Evolutionary conservation across 768 basidiomycete genomes (phyloP).

Genomic region (Trametes punicea): DNA sequence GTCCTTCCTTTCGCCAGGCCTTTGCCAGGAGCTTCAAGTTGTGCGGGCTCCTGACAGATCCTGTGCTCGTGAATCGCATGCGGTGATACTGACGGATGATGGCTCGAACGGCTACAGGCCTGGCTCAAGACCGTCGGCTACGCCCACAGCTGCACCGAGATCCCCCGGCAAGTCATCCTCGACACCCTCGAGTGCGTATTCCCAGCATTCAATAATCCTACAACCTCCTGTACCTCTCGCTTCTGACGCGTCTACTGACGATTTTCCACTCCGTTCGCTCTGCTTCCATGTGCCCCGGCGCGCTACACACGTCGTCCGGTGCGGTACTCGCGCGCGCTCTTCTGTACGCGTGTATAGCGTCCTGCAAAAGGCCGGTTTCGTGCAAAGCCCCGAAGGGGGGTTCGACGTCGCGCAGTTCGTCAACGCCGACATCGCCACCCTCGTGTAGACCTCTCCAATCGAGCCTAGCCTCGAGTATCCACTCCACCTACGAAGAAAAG

Average conservation of each 20-base stretch:
- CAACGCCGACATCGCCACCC: constrained; percentile 47
- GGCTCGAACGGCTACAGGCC: constrained; percentile 39
- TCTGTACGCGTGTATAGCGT: constrained; percentile 40
- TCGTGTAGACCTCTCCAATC: constrained; percentile 39
- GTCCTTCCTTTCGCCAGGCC: no score
- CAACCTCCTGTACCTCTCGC: background rate
- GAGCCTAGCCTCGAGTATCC: no score
- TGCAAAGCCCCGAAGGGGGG: constrained; percentile 52
- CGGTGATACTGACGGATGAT: background rate
- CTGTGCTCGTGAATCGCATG: background rate
- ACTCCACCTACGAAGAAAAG: no score
- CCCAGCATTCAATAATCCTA: background rate
- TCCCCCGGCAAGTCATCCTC: constrained; percentile 60
- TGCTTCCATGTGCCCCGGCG: background rate
- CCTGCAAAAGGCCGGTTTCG: constrained; percentile 73
- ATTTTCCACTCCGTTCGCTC: background rate
- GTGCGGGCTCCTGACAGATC: background rate
- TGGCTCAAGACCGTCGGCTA: constrained; percentile 84
- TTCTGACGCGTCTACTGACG: background rate
- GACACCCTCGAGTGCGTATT: constrained; percentile 67
- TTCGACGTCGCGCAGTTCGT: constrained; percentile 59
- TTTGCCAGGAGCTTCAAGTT: background rate
- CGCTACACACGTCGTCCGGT: constrained; percentile 7
- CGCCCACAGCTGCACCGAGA: constrained; percentile 58
- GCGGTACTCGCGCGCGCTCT: background rate